These are phyloP conservation scores for Datisca glomerata DNA, from an alignment of 306 rosid genomes.

Conservation along the genomic window DNA sequence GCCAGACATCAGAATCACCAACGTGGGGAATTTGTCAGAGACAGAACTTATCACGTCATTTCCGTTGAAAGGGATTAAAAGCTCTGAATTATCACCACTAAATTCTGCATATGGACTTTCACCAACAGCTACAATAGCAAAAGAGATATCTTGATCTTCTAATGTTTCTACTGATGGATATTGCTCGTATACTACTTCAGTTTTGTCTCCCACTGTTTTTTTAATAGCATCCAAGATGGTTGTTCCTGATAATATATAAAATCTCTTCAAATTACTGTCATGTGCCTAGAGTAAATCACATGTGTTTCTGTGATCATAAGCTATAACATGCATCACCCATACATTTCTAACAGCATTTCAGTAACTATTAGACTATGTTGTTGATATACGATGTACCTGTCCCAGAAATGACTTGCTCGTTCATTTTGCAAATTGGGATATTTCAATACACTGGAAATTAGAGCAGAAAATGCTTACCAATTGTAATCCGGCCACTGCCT, in stretches of 20 bases:
- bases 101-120: conserved; percentile 68
- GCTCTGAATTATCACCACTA: conserved; percentile 48
- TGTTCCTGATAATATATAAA: conserved; percentile 36
- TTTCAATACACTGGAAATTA: conserved; percentile 1
- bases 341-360: not conserved
- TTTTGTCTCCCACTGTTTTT: conserved; percentile 43
- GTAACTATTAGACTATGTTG: no score
- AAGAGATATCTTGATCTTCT: conserved; percentile 38
- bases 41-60: conserved; percentile 39
- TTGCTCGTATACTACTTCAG: conserved; percentile 45
- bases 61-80: conserved; percentile 48
- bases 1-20: conserved; percentile 74
- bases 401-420: no score
- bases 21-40: conserved; percentile 55
- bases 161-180: conserved; percentile 41
- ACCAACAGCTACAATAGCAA: conserved; percentile 68
- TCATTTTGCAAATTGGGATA: not conserved
- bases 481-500: conserved; percentile 43
- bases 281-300: not conserved
- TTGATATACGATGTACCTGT: no score
- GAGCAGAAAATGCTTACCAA: conserved; percentile 31
- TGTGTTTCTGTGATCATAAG: no score
- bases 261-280: conserved; percentile 2
- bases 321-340: not conserved
- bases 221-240: conserved; percentile 74